Conservation (phyloP, 345 rosid species). For the Eutrema heterophyllum region DNA sequence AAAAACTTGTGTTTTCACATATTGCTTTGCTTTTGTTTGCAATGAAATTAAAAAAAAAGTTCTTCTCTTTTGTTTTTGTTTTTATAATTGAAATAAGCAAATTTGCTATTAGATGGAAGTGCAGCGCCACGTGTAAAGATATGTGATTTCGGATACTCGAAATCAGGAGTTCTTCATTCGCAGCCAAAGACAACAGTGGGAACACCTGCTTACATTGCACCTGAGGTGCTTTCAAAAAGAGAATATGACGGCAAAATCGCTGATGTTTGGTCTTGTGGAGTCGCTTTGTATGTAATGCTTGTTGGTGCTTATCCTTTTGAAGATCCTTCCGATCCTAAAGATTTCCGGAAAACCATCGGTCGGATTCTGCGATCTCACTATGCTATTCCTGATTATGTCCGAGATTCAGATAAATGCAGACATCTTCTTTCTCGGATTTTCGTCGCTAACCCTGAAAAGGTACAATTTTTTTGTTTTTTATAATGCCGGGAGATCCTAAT, state of each 20-base stretch:
- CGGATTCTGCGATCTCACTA: slow-evolving; percentile 49
- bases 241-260: slow-evolving; percentile 66
- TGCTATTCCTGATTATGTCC: slow-evolving; percentile 54
- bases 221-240: slow-evolving; percentile 53
- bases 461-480: too few species aligned
- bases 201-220: slow-evolving; percentile 72
- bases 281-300: slow-evolving; percentile 56
- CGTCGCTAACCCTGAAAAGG: slow-evolving; percentile 56
- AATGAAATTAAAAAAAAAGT: not conserved
- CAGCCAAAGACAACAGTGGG: slow-evolving; percentile 77
- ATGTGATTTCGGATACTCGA: slow-evolving; percentile 70
- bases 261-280: slow-evolving; percentile 70
- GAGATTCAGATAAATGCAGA: slow-evolving; percentile 51
- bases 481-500: too few species aligned
- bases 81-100: slow-evolving; percentile 35
- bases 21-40: not conserved
- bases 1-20: not conserved
- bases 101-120: slow-evolving; percentile 65
- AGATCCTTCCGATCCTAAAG: slow-evolving; percentile 52
- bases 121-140: slow-evolving; percentile 59
- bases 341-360: slow-evolving; percentile 46
- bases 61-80: not conserved
- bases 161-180: slow-evolving; percentile 67
- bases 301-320: slow-evolving; percentile 64
- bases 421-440: slow-evolving; percentile 61